Evolutionary conservation across 1,284 basidiomycete genomes (phyloP).

Genomic region (Pterulicium gracile): DNA sequence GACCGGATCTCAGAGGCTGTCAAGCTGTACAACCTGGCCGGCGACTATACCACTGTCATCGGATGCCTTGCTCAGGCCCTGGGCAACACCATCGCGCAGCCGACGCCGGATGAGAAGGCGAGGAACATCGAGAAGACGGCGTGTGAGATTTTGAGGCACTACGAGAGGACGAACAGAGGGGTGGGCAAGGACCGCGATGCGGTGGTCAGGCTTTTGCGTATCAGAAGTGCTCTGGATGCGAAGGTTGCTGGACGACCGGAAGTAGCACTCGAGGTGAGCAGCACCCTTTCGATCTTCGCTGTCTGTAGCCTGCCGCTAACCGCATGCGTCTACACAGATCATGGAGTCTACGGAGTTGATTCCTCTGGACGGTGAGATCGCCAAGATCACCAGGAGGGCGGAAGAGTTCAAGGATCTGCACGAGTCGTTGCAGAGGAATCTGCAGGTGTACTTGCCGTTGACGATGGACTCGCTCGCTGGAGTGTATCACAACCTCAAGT

Average conservation of each 20-base stretch:
- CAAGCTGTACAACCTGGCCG: slow-evolving; percentile 91
- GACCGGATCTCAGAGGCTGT: slow-evolving; percentile 86
- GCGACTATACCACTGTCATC: slow-evolving; percentile 85
- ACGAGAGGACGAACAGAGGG: slow-evolving; percentile 72
- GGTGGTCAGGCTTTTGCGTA: slow-evolving; percentile 67
- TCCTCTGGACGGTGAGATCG: slow-evolving; percentile 80
- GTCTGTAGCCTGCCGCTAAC: background rate
- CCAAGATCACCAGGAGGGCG: slow-evolving; percentile 77
- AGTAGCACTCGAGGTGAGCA: slow-evolving; percentile 67
- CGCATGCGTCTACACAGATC: slow-evolving; percentile 33
- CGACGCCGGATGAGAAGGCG: slow-evolving; percentile 59
- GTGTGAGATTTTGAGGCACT: slow-evolving; percentile 75
- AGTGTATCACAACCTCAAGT: slow-evolving; percentile 69
- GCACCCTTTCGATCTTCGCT: slow-evolving; percentile 4
- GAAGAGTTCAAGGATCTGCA: slow-evolving; percentile 86
- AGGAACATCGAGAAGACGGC: slow-evolving; percentile 72
- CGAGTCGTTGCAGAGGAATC: slow-evolving; percentile 82
- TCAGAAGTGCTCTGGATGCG: slow-evolving; percentile 75
- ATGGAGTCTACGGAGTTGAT: slow-evolving; percentile 87
- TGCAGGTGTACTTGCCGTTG: slow-evolving; percentile 82
- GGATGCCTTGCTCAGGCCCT: slow-evolving; percentile 83
- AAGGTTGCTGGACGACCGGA: slow-evolving; percentile 70
- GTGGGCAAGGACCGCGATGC: slow-evolving; percentile 71
- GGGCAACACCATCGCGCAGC: slow-evolving; percentile 72
- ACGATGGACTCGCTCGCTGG: slow-evolving; percentile 91